Evolutionary conservation across 805 yeast species (phyloP), one percentile per base, ranked within the genome.

Genomic region (Myxozyma udenii): DNA sequence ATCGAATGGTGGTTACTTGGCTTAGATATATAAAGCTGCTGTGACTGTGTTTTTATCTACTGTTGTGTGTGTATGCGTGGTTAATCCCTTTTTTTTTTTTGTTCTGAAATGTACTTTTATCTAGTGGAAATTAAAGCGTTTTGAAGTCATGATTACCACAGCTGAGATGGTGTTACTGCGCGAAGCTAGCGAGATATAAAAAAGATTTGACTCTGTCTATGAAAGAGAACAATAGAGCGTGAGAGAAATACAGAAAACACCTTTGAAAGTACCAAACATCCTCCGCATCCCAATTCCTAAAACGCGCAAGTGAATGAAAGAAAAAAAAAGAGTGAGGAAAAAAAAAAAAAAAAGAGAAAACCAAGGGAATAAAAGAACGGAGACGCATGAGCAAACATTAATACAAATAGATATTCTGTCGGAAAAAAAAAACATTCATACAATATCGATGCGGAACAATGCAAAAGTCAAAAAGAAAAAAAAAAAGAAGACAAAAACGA

Each of bases 1-100:
- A 63, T 88, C 85, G 66, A 90, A 89, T 63, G 70, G 97, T 3
- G 79, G 23, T 95, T 95, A 36, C 25, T 33, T 54, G 49, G 35
- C 35, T n/a, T 40, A 14, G 14, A 28, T 28, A 28, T 9, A 28
- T 28, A 9, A 28, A 28, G 14, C 14, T 14, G 33, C 9, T 9
- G 9, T 28, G 33, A 28, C 23, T 38, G 24, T 21, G 26, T 38
- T 7, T 35, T n/a, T 16, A 11, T 35, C 24, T 40, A 4, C 9
- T 41, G 44, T 14, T 18, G 35, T 21, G 26, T 19, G 19, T 16
- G n/a, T 14, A 16, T n/a, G n/a, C n/a, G n/a, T n/a, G n/a, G n/a
- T n/a, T n/a, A n/a, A n/a, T n/a, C n/a, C n/a, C 14, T 28, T 19
- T 36, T 36, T 18, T 36, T 6, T n/a, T 11, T 7, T 23, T 41